Evolutionary conservation across 1,139 yeast species (phyloP), one percentile per base, ranked within the genome.

Genomic region (Yamadazyma sp.): DNA sequence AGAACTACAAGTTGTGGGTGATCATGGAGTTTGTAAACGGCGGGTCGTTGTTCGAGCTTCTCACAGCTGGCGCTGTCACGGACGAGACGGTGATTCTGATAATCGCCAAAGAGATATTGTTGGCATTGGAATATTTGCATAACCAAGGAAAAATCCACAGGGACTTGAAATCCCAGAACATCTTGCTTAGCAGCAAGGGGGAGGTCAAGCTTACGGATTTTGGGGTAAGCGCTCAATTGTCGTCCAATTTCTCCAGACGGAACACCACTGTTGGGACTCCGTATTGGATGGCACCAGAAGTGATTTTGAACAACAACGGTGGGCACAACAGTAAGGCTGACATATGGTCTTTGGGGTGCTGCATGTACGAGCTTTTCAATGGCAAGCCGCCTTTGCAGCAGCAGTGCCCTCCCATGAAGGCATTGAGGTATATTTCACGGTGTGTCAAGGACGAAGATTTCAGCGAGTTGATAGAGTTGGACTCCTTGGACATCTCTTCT

Each of bases 241-340:
- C 89, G 23, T 87, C 80, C 53, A 87, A 81, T 61, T 73, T 86
- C 59, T 87, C 84, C 37, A 77, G 81, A 41, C 59, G 96, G 48
- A 83, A 86, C 52, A 92, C 98, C 0, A 92, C 95, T 54, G 98
- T 92, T 7, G 98, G 99, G 0, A 92, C 98, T 0, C 98, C 99
- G 1, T 92, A 91, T 59, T 92, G 98, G 94, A 94, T 94, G 98
- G 95, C 98, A 0, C 98, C 98, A 0, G 99, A 94, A 55, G 95
- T 92, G 2, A 85, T 92, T 33, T 66, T 81, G 53, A 96, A 88
- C 57, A 84, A 85, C 40, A 60, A 63, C 33, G 75, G 74, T 34
- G 96, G 92, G 9, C 95, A 94, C 59, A 81, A 87, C 47, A 86
- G 76, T 56, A 78, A 86, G 49, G 96, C 98, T 1, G 98, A 94